Evolutionary conservation across 257 asterid genomes (phyloP).

Genomic region (Solanum neorickii): DNA sequence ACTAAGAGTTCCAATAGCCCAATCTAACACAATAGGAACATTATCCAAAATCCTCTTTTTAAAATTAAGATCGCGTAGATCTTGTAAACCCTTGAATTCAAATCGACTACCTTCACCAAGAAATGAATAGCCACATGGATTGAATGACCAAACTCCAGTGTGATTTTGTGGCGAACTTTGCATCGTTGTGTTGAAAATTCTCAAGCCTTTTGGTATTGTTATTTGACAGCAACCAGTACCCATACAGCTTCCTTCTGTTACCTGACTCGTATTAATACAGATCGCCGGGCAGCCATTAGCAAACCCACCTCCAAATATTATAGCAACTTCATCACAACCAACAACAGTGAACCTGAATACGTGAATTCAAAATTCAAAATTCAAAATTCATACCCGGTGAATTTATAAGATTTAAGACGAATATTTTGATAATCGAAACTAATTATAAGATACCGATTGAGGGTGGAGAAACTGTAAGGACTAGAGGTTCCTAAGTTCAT

Average conservation of each 20-base stretch:
- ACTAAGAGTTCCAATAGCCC: slow-evolving; percentile 53
- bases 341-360: slow-evolving; percentile 20
- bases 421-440: no score
- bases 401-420: not conserved
- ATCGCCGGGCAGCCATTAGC: slow-evolving; percentile 42
- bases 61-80: slow-evolving; percentile 38
- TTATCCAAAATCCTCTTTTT: not conserved
- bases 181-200: not conserved
- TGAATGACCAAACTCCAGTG: slow-evolving; percentile 20
- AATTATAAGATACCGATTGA: slow-evolving; percentile 11
- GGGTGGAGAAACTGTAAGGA: slow-evolving; percentile 41
- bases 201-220: slow-evolving; percentile 42
- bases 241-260: slow-evolving; percentile 31
- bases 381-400: not conserved
- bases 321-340: slow-evolving; percentile 55
- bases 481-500: slow-evolving; percentile 6
- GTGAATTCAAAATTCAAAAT: not conserved
- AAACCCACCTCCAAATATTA: slow-evolving; percentile 17
- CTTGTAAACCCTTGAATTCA: slow-evolving; percentile 33
- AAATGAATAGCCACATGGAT: slow-evolving; percentile 59
- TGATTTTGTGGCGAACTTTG: slow-evolving; percentile 15
- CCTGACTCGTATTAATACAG: slow-evolving; percentile 29
- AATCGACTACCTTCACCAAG: slow-evolving; percentile 41
- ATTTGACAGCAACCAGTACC: slow-evolving; percentile 77
- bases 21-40: slow-evolving; percentile 53